A percentile compares a stretch with the other conserved stretches of the same genome.
Evolutionary conservation across 1,139 yeast genomes (phyloP).

Genomic region (Candida buenavistaensis): DNA sequence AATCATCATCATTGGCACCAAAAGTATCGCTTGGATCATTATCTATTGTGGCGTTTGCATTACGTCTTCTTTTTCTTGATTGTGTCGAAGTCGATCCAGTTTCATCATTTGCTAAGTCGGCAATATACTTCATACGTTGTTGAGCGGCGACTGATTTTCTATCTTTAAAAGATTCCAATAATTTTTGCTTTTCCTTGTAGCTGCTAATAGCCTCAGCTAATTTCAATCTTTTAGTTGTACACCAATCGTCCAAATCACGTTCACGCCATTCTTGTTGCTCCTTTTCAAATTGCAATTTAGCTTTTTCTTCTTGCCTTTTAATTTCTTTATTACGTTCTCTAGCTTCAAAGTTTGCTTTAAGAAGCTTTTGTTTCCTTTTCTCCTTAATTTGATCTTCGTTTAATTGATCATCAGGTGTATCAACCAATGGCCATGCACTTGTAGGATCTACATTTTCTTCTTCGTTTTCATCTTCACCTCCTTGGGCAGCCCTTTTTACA

Average conservation of each 20-base stretch:
- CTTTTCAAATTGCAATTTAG: constrained; percentile 51
- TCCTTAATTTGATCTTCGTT: constrained; percentile 81
- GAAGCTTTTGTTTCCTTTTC: constrained; percentile 77
- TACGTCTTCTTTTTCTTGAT: constrained; percentile 52
- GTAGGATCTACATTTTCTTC: constrained; percentile 53
- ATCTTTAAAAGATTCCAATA: constrained; percentile 79
- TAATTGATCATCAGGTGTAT: constrained; percentile 80
- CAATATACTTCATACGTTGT: constrained; percentile 87
- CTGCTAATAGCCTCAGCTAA: constrained; percentile 56
- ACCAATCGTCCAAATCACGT: constrained; percentile 77
- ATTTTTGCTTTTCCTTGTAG: constrained; percentile 66
- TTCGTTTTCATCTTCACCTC: constrained; percentile 47
- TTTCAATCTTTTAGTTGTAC: constrained; percentile 63
- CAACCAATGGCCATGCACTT: constrained; percentile 70
- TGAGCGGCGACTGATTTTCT: constrained; percentile 92
- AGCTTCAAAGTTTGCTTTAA: constrained; percentile 88
- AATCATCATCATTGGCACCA: constrained; percentile 95
- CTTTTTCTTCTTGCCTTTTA: constrained; percentile 55
- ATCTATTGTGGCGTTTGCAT: constrained; percentile 64
- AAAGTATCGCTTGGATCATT: constrained; percentile 93
- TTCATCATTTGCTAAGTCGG: constrained; percentile 81
- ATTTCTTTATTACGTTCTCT: constrained; percentile 80
- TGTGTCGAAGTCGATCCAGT: constrained; percentile 39
- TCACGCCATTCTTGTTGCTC: constrained; percentile 80
- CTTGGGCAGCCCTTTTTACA: constrained; percentile 65